phyloP scores from a whole-genome alignment of 208 protist species.

The Trypanosoma platydactyli region DNA sequence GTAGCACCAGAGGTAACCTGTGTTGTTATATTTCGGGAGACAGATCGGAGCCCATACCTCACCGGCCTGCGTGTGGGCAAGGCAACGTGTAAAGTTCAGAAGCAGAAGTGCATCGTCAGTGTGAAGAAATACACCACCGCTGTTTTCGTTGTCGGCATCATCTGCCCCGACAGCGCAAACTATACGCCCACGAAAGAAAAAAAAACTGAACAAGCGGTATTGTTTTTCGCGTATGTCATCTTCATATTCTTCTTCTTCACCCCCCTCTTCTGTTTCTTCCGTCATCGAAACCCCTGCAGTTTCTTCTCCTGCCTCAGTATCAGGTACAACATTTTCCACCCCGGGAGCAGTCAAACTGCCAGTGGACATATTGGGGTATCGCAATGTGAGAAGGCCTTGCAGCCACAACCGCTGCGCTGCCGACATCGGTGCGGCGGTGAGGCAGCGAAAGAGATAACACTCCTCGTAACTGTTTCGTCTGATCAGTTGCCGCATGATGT shows the following conservation, averaged over 20 bases:
- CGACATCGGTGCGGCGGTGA: conserved; percentile 39
- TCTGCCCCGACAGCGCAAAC: conserved; percentile 32
- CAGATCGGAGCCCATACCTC: conserved; percentile 80
- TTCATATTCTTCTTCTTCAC: not conserved
- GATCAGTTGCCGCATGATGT: conserved; percentile 50
- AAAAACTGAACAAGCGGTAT: conserved; percentile 54
- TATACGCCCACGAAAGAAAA: conserved; percentile 41
- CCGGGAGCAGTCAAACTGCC: not conserved
- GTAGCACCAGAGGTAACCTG: conserved; percentile 83
- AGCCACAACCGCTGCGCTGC: conserved; percentile 13
- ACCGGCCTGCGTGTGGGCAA: conserved; percentile 42
- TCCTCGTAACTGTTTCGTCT: conserved; percentile 43
- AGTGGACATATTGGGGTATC: conserved; percentile 10
- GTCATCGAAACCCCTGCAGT: too few species aligned
- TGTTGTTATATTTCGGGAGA: conserved; percentile 68
- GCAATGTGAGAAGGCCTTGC: conserved; percentile 20
- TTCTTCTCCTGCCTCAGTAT: not conserved
- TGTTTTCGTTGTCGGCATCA: too few species aligned
- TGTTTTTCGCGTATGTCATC: not conserved
- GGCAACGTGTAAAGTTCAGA: conserved; percentile 49
- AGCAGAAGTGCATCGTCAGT: conserved; percentile 66
- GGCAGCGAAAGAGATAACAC: conserved; percentile 47
- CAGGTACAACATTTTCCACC: not conserved
- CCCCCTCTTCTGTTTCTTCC: not conserved
- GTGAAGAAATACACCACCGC: conserved; percentile 24